Evolutionary conservation across 192 early-diverging fungal genomes (phyloP).

Genomic region (Powellomyces hirtus): DNA sequence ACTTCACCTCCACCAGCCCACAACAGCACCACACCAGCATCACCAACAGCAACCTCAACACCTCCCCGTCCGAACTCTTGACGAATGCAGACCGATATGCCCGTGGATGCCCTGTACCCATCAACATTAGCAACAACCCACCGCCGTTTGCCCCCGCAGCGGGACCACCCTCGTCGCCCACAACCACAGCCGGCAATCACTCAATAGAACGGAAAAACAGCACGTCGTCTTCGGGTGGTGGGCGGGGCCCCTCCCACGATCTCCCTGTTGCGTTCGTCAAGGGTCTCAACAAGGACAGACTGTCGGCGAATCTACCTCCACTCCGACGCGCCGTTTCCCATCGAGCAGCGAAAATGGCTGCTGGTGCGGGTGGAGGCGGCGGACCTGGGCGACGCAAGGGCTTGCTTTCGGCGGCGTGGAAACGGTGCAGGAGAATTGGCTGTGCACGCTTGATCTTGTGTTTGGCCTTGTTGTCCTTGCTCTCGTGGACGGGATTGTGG

Average conservation of each 20-base stretch:
- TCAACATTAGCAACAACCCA: not conserved
- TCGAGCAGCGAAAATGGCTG: not conserved
- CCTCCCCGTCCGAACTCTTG: not conserved
- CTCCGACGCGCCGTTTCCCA: not conserved
- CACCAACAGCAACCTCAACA: not conserved
- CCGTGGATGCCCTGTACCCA: not conserved
- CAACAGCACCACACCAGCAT: not conserved
- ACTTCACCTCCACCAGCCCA: not conserved
- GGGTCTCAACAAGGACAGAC: not conserved
- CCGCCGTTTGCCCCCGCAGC: not conserved
- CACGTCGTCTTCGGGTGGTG: not conserved
- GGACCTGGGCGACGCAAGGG: not conserved
- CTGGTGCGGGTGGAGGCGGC: not conserved
- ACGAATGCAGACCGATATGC: not conserved
- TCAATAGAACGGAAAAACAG: not conserved
- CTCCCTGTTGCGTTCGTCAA: not conserved
- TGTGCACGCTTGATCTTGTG: not conserved
- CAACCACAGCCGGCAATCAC: not conserved
- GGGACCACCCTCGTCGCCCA: not conserved
- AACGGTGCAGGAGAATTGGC: not conserved
- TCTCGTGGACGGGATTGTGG: slow-evolving; percentile 6
- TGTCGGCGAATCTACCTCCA: not conserved
- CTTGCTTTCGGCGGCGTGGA: not conserved
- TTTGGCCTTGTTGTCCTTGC: not conserved
- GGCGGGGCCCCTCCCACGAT: not conserved